phyloP scores from a whole-genome alignment of 495 filamentous ascomycete species.

The Hypoxylon fuscum region DNA sequence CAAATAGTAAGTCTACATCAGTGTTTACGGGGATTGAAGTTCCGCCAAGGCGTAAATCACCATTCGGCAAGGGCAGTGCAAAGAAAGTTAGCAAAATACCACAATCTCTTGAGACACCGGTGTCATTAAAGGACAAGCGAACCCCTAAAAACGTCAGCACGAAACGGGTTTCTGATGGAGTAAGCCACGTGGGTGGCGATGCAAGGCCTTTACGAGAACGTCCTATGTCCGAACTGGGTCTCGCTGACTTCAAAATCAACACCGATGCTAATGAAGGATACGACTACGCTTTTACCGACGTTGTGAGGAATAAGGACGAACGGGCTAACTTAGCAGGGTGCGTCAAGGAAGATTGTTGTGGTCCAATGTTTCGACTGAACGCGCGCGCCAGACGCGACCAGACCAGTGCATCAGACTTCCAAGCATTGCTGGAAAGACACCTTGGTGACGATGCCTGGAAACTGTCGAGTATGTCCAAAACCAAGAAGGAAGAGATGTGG shows the following conservation, averaged over 20 bases:
- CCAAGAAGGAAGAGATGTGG: slow-evolving; percentile 65
- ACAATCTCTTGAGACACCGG: background rate
- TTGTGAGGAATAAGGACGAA: slow-evolving; percentile 75
- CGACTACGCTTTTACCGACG: slow-evolving; percentile 76
- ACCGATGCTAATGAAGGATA: slow-evolving; percentile 74
- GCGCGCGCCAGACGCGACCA: slow-evolving; percentile 57
- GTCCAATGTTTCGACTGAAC: slow-evolving; percentile 72
- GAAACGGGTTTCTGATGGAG: slow-evolving; percentile 19
- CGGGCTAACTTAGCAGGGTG: slow-evolving; percentile 85
- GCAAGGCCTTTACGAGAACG: slow-evolving; percentile 57
- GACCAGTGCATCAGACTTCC: slow-evolving; percentile 53
- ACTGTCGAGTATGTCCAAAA: slow-evolving; percentile 55
- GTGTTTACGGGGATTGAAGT: slow-evolving; percentile 18
- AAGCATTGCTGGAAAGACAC: slow-evolving; percentile 69
- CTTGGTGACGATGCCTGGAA: slow-evolving; percentile 67
- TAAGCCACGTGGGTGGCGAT: background rate
- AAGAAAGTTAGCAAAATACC: background rate
- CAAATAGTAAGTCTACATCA: slow-evolving; percentile 11
- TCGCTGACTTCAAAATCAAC: slow-evolving; percentile 87
- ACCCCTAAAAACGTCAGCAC: background rate
- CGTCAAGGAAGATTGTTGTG: slow-evolving; percentile 78
- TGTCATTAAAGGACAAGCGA: background rate
- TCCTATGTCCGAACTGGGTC: slow-evolving; percentile 60
- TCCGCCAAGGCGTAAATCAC: slow-evolving; percentile 31
- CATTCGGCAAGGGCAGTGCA: slow-evolving; percentile 20